These are phyloP conservation scores for Beauveria medogensis DNA, from an alignment of 2,329 filamentous ascomycete genomes.

Conservation along the genomic window DNA sequence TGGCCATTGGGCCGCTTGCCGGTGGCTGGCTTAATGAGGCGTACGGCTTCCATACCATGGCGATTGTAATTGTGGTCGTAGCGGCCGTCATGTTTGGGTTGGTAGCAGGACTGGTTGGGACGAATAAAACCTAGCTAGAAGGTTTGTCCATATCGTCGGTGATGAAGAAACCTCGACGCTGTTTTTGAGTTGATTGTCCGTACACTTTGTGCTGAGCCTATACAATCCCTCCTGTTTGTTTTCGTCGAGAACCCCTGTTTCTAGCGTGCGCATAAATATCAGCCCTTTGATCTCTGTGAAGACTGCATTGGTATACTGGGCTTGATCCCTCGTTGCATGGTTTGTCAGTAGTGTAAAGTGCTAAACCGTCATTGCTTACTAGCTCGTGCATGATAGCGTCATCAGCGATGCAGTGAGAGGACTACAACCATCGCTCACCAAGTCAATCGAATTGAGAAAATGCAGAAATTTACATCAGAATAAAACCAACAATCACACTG, in stretches of 20 bases:
- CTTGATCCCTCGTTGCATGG: too few species aligned
- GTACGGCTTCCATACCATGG: background rate
- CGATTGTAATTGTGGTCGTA: background rate
- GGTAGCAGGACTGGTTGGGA: background rate
- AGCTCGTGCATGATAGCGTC: slow-evolving; percentile 5
- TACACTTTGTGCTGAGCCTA: too few species aligned
- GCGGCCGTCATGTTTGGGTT: background rate
- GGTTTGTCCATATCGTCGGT: too few species aligned
- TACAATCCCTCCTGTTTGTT: too few species aligned
- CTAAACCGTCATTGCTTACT: too few species aligned
- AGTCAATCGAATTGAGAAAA: background rate
- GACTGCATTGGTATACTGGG: too few species aligned
- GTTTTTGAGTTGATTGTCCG: too few species aligned
- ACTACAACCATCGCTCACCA: background rate
- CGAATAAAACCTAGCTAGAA: background rate
- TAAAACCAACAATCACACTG: background rate
- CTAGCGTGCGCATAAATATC: too few species aligned
- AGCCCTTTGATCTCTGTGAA: too few species aligned
- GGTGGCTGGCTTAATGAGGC: background rate
- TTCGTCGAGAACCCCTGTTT: too few species aligned
- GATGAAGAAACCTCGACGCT: too few species aligned
- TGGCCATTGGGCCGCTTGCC: slow-evolving; percentile 8
- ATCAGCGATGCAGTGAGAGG: background rate
- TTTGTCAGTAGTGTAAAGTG: too few species aligned
- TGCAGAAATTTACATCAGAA: background rate